phyloP scores from a whole-genome alignment of 352 stramenopile genomes.

The Hyaloperonospora brassicae region DNA sequence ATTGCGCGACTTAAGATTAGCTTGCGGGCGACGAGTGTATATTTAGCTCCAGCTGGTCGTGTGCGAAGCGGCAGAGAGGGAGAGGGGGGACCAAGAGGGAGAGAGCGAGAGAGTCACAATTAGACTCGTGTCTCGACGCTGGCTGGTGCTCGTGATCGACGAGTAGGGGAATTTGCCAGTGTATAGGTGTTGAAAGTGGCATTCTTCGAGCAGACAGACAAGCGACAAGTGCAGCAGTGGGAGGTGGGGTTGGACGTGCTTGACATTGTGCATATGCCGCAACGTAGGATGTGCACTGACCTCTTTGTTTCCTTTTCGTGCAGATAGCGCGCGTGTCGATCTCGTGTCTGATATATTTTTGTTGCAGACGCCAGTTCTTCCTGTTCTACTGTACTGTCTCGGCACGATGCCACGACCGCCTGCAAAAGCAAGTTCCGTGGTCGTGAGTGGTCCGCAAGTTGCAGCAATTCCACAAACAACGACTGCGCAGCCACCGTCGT shows the following conservation, averaged over 20 bases:
- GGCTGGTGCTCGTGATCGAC: slow-evolving; percentile 18
- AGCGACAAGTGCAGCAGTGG: slow-evolving; percentile 10
- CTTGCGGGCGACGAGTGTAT: slow-evolving; percentile 19
- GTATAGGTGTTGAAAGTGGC: slow-evolving; percentile 41
- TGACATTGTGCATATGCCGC: not conserved
- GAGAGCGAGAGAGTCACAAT: slow-evolving; percentile 15
- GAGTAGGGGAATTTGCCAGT: slow-evolving; percentile 24
- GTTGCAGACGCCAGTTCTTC: not conserved
- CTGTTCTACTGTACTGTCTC: not conserved
- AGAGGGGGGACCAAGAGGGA: slow-evolving; percentile 16
- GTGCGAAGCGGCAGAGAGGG: slow-evolving; percentile 18
- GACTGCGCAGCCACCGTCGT: slow-evolving; percentile 6
- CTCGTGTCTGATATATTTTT: not conserved
- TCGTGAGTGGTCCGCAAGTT: slow-evolving; percentile 13
- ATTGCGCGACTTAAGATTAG: not conserved
- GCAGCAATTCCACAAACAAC: not conserved
- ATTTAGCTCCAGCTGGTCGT: slow-evolving; percentile 21
- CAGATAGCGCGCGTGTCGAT: not conserved
- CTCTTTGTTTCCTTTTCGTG: slow-evolving; percentile 2
- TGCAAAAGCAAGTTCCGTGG: slow-evolving; percentile 14
- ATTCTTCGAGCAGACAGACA: slow-evolving; percentile 33
- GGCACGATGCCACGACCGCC: slow-evolving; percentile 23
- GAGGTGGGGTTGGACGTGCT: not conserved
- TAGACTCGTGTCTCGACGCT: slow-evolving; percentile 7
- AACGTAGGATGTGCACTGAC: not conserved